Evolutionary conservation across 495 filamentous ascomycete species (phyloP).

Genomic region (Hapsidospora chrysogenum): DNA sequence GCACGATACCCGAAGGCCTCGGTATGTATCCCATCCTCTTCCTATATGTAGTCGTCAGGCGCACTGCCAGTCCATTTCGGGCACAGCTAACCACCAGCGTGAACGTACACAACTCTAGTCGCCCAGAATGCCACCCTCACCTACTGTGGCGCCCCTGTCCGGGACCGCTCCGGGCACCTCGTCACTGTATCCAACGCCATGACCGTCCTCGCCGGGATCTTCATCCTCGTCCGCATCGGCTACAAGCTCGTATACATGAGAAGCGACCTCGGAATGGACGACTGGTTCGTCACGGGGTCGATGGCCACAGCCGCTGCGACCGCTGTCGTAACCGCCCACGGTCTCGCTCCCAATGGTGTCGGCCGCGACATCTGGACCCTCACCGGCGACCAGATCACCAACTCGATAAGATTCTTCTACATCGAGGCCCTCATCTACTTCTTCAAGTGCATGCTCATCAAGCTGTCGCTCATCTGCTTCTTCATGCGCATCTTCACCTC

Average conservation of each 20-base stretch:
- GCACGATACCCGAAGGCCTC: too few species aligned
- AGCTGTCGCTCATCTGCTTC: conserved; percentile 25
- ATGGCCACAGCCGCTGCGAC: conserved; percentile 3
- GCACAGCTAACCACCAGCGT: too few species aligned
- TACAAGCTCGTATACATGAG: conserved; percentile 5
- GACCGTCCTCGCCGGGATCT: conserved; percentile 2
- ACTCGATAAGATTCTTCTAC: conserved; percentile 6
- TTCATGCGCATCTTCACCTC: conserved; percentile 14
- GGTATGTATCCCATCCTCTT: too few species aligned
- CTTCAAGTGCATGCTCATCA: conserved; percentile 14
- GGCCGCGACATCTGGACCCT: conserved; percentile 12
- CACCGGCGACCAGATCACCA: conserved; percentile 5
- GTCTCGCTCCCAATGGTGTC: conserved; percentile 8
- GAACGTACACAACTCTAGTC: too few species aligned
- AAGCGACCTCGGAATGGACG: conserved; percentile 5
- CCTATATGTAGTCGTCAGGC: too few species aligned
- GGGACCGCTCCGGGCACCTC: not conserved
- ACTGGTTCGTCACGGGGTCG: conserved; percentile 5
- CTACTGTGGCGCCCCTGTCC: conserved; percentile 5
- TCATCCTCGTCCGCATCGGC: conserved; percentile 5
- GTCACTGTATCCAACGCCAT: conserved; percentile 2
- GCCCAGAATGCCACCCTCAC: too few species aligned
- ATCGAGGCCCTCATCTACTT: conserved; percentile 12
- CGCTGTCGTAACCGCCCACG: conserved; percentile 5
- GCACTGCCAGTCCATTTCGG: too few species aligned